Percentiles rank a stretch among this genome's conserved stretches.
These are phyloP conservation scores for Clavaria fumosa DNA, from an alignment of 768 basidiomycete species.

Conservation along the genomic window DNA sequence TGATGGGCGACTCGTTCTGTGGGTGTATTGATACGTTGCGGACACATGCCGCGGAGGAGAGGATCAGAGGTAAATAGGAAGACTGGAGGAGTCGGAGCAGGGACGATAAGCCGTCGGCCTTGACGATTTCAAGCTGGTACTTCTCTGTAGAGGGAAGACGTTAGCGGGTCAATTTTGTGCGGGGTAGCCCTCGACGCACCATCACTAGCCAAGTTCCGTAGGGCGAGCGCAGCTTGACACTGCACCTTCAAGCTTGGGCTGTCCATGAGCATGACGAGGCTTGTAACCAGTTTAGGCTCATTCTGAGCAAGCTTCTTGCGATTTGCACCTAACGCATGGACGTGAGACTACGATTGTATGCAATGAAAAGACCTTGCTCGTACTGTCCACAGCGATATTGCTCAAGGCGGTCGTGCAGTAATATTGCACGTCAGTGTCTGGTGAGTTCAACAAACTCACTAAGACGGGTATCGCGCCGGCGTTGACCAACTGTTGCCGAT, in stretches of 20 bases:
- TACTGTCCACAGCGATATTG: conserved; percentile 96
- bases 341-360: background rate
- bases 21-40: conserved; percentile 99
- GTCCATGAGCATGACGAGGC: conserved; percentile 92
- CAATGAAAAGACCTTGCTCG: conserved; percentile 3
- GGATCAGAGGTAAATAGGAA: conserved; percentile 91
- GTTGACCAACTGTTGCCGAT: conserved; percentile 94
- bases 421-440: conserved; percentile 99
- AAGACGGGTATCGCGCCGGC: conserved; percentile 97
- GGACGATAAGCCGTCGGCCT: conserved; percentile 81
- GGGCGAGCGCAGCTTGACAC: conserved; percentile 91
- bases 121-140: conserved; percentile 97
- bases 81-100: conserved; percentile 91
- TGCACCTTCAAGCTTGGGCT: conserved; percentile 96
- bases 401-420: conserved; percentile 98
- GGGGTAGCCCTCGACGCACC: conserved; percentile 37
- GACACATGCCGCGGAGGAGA: conserved; percentile 96
- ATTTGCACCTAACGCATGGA: conserved; percentile 44
- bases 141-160: conserved; percentile 46
- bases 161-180: background rate
- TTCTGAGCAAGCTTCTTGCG: conserved; percentile 87
- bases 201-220: conserved; percentile 93
- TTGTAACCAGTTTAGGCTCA: conserved; percentile 89
- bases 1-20: conserved; percentile 96
- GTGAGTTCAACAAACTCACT: conserved; percentile 83